These are phyloP conservation scores for Chimonanthus salicifolius DNA, from an alignment of 164 flowering plant species.

Conservation along the genomic window DNA sequence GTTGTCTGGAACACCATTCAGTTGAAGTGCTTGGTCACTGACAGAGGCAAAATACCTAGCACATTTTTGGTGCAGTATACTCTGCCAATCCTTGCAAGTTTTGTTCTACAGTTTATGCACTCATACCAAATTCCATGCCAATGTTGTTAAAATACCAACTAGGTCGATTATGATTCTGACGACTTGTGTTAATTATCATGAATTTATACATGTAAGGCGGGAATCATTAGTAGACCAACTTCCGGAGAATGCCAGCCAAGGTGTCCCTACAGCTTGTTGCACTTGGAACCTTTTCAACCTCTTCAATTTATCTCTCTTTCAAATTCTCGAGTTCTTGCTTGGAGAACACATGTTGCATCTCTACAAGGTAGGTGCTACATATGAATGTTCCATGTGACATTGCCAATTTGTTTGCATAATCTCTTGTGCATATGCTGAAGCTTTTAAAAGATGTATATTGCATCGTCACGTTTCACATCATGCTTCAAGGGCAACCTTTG, in stretches of 20 bases:
- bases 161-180: background rate
- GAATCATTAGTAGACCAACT: constrained; percentile 28
- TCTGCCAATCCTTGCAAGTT: background rate
- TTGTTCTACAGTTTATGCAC: background rate
- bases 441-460: background rate
- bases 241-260: constrained; percentile 32
- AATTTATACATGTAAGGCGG: constrained; percentile 32
- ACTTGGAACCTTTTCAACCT: constrained; percentile 49
- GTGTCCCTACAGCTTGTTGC: constrained; percentile 53
- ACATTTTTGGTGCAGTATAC: background rate
- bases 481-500: background rate
- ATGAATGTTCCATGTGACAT: background rate
- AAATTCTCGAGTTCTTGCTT: constrained; percentile 52
- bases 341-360: constrained; percentile 71
- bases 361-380: constrained; percentile 40
- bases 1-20: background rate
- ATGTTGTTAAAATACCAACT: background rate
- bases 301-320: constrained; percentile 53
- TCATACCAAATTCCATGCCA: background rate
- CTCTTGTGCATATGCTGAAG: background rate
- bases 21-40: background rate
- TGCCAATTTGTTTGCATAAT: background rate
- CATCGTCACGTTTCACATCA: background rate
- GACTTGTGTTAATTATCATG: background rate
- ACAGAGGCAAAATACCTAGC: background rate